Percentiles rank a stretch among this genome's conserved stretches.
phyloP scores from a whole-genome alignment of 768 basidiomycete species.

The Leccinellum rugosiceps region DNA sequence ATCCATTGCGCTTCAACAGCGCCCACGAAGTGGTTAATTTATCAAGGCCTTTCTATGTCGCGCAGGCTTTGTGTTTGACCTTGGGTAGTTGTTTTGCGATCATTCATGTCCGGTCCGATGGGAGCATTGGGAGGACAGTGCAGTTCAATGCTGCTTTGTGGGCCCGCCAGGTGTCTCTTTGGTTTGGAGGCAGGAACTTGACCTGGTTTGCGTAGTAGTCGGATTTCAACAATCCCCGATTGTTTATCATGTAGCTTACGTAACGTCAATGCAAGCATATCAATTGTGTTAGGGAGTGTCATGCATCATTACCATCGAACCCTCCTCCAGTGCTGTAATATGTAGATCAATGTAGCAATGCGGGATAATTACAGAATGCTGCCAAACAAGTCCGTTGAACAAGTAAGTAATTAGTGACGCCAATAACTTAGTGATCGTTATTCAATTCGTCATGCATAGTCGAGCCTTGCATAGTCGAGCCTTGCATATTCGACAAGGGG shows the following conservation, averaged over 20 bases:
- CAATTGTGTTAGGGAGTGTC: background rate
- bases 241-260: conserved; percentile 17
- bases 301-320: background rate
- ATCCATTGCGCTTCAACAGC: conserved; percentile 86
- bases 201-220: conserved; percentile 42
- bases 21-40: conserved; percentile 67
- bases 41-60: conserved; percentile 32
- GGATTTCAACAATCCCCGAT: conserved; percentile 82
- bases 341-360: background rate
- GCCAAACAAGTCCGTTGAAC: background rate
- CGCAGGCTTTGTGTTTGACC: conserved; percentile 43
- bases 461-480: conserved; percentile 5
- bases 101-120: conserved; percentile 24
- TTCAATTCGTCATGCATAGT: conserved; percentile 1
- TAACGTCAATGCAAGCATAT: conserved; percentile 9
- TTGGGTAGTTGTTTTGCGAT: conserved; percentile 50
- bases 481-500: background rate
- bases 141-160: conserved; percentile 22
- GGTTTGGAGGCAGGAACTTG: conserved; percentile 26
- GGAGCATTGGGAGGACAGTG: conserved; percentile 15
- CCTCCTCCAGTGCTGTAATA: background rate
- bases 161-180: conserved; percentile 24
- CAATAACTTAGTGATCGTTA: conserved; percentile 4
- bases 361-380: background rate
- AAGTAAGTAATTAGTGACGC: background rate